Evolutionary conservation across 2,329 filamentous ascomycete genomes (phyloP).

Genomic region (Sphaerostilbella broomeana): DNA sequence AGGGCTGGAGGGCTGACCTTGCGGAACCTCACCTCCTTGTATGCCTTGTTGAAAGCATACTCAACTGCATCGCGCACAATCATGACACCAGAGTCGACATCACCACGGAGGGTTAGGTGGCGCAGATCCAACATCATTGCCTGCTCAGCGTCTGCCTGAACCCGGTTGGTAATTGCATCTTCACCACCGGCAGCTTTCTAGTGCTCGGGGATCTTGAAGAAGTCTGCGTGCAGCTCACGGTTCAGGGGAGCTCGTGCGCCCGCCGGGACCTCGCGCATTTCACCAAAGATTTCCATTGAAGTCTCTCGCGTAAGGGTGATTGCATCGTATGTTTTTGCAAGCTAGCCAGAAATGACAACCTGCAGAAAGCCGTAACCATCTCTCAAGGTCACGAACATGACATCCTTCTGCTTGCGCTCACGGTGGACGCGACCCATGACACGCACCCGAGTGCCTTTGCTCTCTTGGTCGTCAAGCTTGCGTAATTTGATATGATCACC

Average conservation of each 20-base stretch:
- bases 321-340: constrained; percentile 89
- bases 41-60: constrained; percentile 71
- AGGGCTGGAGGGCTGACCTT: constrained; percentile 86
- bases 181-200: constrained; percentile 74
- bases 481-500: constrained; percentile 27
- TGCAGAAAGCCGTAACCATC: constrained; percentile 58
- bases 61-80: constrained; percentile 78
- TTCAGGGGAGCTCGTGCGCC: constrained; percentile 73
- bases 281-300: constrained; percentile 76
- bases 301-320: constrained; percentile 80
- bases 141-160: constrained; percentile 47
- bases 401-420: constrained; percentile 66
- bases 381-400: constrained; percentile 78
- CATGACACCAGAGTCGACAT: constrained; percentile 78
- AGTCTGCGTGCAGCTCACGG: constrained; percentile 87
- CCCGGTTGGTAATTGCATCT: constrained; percentile 82
- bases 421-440: constrained; percentile 79
- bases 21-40: constrained; percentile 67
- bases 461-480: constrained; percentile 32
- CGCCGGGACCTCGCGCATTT: constrained; percentile 73
- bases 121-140: constrained; percentile 68
- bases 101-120: constrained; percentile 78
- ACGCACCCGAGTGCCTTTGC: constrained; percentile 66
- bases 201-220: constrained; percentile 64
- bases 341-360: constrained; percentile 55